Evolutionary conservation across 345 rosid genomes (phyloP).

Genomic region (Luvunga scandens): DNA sequence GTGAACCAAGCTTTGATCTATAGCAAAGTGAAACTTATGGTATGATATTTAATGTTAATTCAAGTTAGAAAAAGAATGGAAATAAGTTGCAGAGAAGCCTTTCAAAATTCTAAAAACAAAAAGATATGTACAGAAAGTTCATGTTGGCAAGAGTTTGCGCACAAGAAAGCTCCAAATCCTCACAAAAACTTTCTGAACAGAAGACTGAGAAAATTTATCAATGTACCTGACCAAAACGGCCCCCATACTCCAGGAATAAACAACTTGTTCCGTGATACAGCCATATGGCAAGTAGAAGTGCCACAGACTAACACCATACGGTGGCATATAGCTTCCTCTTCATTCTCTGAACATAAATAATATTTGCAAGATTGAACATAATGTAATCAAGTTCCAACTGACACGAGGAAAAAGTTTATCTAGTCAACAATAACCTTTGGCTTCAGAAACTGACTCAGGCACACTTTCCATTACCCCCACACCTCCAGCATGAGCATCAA

Average conservation of each 20-base stretch:
- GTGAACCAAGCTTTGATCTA: background rate
- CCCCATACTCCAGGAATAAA: conserved; percentile 99
- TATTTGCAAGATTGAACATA: conserved; percentile 3
- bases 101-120: background rate
- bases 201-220: background rate
- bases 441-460: conserved; percentile 39
- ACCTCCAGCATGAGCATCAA: conserved; percentile 99
- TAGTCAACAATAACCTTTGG: conserved; percentile 45
- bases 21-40: background rate
- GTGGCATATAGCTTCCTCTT: conserved; percentile 62
- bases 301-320: conserved; percentile 94
- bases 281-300: conserved; percentile 98
- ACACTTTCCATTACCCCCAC: conserved; percentile 90
- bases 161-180: background rate
- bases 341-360: conserved; percentile 37
- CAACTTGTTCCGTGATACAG: conserved; percentile 73
- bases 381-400: background rate
- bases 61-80: background rate
- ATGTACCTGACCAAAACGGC: conserved; percentile 95
- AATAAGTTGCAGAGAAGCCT: background rate
- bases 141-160: background rate
- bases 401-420: background rate
- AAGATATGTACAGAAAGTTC: background rate
- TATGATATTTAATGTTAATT: background rate
- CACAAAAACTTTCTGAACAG: background rate